Base-by-base conservation (phyloP, 768 basidiomycete genomes). In the Leccinum rimulosum region DNA sequence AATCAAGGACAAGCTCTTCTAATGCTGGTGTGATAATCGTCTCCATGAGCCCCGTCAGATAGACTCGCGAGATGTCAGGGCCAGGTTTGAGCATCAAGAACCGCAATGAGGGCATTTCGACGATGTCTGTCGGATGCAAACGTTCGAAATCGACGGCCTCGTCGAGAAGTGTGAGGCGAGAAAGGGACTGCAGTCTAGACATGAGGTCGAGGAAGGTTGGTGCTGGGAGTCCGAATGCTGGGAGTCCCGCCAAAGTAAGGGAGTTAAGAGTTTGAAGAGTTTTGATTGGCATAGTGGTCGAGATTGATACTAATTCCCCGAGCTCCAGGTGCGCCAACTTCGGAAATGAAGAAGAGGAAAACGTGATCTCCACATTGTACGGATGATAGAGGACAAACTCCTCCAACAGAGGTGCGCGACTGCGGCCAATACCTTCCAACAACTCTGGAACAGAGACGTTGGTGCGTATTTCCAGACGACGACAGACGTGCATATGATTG, bases 91-190 rank as follows among this genome's bases (percentile, higher is more conserved):
- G 61, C 8, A 50, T 38, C 56, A 70, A 40, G 36, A 40, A 68
- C 5, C 63, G 62, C 27, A 71, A 54, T 19, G 64, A 64, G 11
- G 59, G 60, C 19, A 71, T 38, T 55, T 68, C 56, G 22, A 68
- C 61, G 22, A 38, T 31, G 6, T 58, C 54, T 35, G 49, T 40
- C 50, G 50, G 22, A 28, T 31, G 51, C 19, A 58, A 59, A 50
- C 17, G 64, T 50, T 63, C 66, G 61, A 72, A 71, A 57, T 74
- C 60, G 19, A 72, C 68, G 15, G 51, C 70, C 36, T 71, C 70
- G 12, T 70, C 66, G 12, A 70, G 33, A 35, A 74, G 66, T 15
- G 49, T 28, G 51, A 72, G 68, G 38, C 56, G 58, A 54, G 62
- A 67, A 53, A 72, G 69, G 35, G 50, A 64, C 15, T 48, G 59